A percentile compares a stretch with the other conserved stretches of the same genome.
Conservation (phyloP, 257 asterid genomes). For the Parsonsia alboflavescens region DNA sequence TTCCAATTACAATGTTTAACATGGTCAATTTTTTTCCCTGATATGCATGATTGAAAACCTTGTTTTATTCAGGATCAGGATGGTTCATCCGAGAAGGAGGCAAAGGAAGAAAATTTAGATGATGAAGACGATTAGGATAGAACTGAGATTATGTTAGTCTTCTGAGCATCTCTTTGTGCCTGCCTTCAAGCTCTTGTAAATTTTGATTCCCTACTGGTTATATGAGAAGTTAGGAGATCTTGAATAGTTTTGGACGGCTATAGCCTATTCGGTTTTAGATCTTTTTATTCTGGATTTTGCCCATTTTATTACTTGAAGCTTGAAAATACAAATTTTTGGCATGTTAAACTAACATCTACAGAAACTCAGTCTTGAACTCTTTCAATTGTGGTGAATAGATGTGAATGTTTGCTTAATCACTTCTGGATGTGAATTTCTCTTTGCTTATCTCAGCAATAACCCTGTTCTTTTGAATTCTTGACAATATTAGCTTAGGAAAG, state of each 20-base stretch:
- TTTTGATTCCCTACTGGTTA: constrained; percentile 15
- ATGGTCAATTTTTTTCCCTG: neutral
- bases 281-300: neutral
- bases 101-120: constrained; percentile 25
- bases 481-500: neutral
- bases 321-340: neutral
- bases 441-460: neutral
- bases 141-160: neutral
- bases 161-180: constrained; percentile 8
- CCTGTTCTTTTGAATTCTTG: neutral
- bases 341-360: too few relatives aligned
- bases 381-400: too few relatives aligned
- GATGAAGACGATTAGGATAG: constrained; percentile 34
- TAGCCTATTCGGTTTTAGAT: neutral
- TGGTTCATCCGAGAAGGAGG: constrained; percentile 19
- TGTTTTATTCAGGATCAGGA: constrained; percentile 28
- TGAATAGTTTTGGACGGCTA: neutral
- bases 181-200: constrained; percentile 36
- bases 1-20: too few relatives aligned
- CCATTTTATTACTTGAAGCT: neutral
- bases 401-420: neutral
- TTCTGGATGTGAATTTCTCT: neutral
- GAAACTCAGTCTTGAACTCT: too few relatives aligned
- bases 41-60: neutral
- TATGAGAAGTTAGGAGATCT: neutral